Base-by-base conservation (phyloP, 2,329 filamentous ascomycete species). In the Paramyrothecium roridum region DNA sequence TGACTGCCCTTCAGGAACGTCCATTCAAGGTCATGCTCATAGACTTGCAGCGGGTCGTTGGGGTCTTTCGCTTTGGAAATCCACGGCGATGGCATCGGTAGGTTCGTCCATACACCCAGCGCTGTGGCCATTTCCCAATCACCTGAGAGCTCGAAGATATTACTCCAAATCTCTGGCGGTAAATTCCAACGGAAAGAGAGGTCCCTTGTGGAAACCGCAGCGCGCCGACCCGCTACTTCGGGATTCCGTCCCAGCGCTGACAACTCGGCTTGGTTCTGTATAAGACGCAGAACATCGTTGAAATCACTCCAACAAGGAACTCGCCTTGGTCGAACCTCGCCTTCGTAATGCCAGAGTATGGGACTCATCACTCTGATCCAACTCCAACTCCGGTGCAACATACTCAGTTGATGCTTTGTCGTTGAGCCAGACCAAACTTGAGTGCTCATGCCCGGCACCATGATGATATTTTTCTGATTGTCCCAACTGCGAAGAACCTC, bases 71-170 rank as follows among this genome's bases (percentile, higher is more conserved):
- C 83, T 59, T 83, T 80, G 23, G 73, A 67, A 12, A 71, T 71
- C 91, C 92, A 96, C 61, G 90, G 84, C 3, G 71, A 59, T 1
- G 93, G 92, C 57, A 87, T 84, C 1, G 85, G 81, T 7, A 96
- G 76, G 54, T 84, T 91, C 1, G 91, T 91, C 66, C 89, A 93
- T 48, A 97, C 83, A 55, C 89, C 87, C 7, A 97, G 78, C 1
- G 90, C 88, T 61, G 87, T 87, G 11, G 93, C 89, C 20, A 96
- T 79, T 72, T 97, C 93, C 93, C 93, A 98, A 70, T 98, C 93
- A 47, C 86, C 86, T 1, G 92, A 84, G 59, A 88, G 85, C 60
- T 96, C 90, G 47, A 97, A 85, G 50, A 98, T 89, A 55, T 93
- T 88, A 33, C 88, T 88, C 91, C 93, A 96, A 43, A 97, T 82